Base-by-base conservation (phyloP, 2,329 filamentous ascomycete species). In the Verruconis gallopava region DNA sequence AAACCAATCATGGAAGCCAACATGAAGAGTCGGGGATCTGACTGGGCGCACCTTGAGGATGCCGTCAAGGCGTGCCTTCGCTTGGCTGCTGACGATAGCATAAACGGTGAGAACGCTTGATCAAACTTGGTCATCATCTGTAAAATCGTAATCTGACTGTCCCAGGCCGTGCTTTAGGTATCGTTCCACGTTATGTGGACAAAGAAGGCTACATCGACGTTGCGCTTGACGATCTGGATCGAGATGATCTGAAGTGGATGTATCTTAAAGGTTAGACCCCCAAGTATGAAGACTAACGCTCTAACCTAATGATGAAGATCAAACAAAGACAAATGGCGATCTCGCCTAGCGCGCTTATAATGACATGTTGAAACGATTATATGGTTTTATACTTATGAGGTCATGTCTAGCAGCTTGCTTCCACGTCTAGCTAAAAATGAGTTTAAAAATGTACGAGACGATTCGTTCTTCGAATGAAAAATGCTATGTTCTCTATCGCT, bases 31-130 rank as follows among this genome's bases (percentile, higher is more conserved):
- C 22, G 25, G 25, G 18, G 17, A 2, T 19, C 13, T n/a, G 35
- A 35, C 17, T 44, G 21, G 9, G 42, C 42, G 12, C 25, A 30
- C n/a, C 13, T 40, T 12, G 37, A 44, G 3, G 42, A 44, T 28
- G 21, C 36, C 13, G 42, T 32, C 5, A 44, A 37, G 34, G 37
- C 42, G 18, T 34, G 37, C 13, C 17, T 44, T 14, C 19, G 33
- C 9, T 6, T 37, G 14, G 40, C 40, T 9, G 20, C 19, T 18
- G 40, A 43, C 21, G 20, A 38, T 3, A 38, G n/a, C 4, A 38
- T 43, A 4, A 38, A 38, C 18, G 40, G 40, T 32, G 35, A 13
- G 30, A 11, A 32, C n/a, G 21, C n/a, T 18, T 28, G n/a, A 4
- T 40, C 15, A 15, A 15, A 14, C 28, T 20, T 15, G 18, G 17